Evolutionary conservation across 2,329 filamentous ascomycete species (phyloP).

Genomic region (Didymella lethalis): DNA sequence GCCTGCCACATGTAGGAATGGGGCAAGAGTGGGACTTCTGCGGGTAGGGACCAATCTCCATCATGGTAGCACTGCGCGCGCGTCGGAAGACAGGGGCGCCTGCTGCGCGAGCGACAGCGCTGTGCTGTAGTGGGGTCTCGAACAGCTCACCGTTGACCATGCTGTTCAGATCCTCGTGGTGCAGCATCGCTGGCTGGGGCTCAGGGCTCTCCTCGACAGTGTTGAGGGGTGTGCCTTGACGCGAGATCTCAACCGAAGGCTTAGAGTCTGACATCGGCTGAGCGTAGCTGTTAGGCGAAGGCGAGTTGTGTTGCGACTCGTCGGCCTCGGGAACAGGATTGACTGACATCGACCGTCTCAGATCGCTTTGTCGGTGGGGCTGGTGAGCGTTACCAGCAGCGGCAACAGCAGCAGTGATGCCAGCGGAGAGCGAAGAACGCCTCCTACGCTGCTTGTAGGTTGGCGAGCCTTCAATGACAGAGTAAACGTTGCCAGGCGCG

Average conservation of each 20-base stretch:
- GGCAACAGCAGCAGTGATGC: constrained; percentile 75
- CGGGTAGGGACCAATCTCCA: constrained; percentile 95
- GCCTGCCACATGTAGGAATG: constrained; percentile 95
- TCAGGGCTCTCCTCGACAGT: constrained; percentile 83
- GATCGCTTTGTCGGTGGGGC: constrained; percentile 83
- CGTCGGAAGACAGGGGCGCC: constrained; percentile 81
- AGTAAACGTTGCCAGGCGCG: constrained; percentile 85
- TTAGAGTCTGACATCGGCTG: constrained; percentile 78
- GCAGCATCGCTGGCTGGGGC: constrained; percentile 72
- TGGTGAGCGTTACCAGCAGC: constrained; percentile 63
- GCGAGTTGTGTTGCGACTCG: constrained; percentile 79
- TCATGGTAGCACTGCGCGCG: constrained; percentile 92
- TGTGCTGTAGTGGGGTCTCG: constrained; percentile 61
- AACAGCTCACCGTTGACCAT: constrained; percentile 50
- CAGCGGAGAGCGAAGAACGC: constrained; percentile 88
- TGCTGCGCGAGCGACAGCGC: constrained; percentile 65
- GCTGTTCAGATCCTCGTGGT: constrained; percentile 71
- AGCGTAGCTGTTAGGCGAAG: constrained; percentile 68
- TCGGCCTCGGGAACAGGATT: constrained; percentile 82
- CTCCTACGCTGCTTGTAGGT: constrained; percentile 98
- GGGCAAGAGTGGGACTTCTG: constrained; percentile 99
- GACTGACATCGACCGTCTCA: constrained; percentile 89
- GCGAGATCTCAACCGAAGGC: constrained; percentile 76
- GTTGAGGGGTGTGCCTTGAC: constrained; percentile 88
- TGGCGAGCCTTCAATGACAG: constrained; percentile 95